Percentiles rank a stretch among this genome's conserved stretches.
Conservation (phyloP, 1,139 yeast genomes). For the Diutina pseudorugosa region DNA sequence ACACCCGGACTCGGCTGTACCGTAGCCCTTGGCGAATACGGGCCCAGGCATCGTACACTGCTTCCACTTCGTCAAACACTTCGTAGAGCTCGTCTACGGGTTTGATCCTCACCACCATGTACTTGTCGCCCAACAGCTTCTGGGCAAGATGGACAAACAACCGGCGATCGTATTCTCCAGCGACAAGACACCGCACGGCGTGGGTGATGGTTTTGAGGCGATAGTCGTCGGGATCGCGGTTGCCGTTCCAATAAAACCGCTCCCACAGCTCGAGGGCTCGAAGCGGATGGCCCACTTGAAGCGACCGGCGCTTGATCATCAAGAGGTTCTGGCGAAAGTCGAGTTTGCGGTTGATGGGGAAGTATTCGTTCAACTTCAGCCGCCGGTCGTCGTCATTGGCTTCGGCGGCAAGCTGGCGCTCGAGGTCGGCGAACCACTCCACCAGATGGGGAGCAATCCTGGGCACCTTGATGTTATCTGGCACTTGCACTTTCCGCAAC, state of each 20-base stretch:
- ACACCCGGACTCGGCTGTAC: not conserved
- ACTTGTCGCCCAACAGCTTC: not conserved
- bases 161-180: not conserved
- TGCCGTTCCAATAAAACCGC: not conserved
- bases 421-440: not conserved
- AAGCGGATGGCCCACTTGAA: not conserved
- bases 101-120: not conserved
- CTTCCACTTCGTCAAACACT: not conserved
- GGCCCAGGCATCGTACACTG: not conserved
- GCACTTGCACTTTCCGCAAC: not conserved
- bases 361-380: not conserved
- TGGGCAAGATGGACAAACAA: not conserved
- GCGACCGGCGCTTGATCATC: not conserved
- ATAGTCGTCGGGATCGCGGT: not conserved
- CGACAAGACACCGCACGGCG: not conserved
- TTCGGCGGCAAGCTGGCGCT: not conserved
- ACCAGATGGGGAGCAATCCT: not conserved
- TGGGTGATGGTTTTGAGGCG: not conserved
- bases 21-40: not conserved
- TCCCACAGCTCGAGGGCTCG: not conserved
- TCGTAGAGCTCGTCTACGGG: not conserved
- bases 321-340: not conserved
- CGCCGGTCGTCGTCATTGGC: not conserved
- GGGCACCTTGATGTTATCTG: not conserved
- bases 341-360: not conserved